Evolutionary conservation across 306 rosid genomes (phyloP).

Genomic region (Quercus ilex): DNA sequence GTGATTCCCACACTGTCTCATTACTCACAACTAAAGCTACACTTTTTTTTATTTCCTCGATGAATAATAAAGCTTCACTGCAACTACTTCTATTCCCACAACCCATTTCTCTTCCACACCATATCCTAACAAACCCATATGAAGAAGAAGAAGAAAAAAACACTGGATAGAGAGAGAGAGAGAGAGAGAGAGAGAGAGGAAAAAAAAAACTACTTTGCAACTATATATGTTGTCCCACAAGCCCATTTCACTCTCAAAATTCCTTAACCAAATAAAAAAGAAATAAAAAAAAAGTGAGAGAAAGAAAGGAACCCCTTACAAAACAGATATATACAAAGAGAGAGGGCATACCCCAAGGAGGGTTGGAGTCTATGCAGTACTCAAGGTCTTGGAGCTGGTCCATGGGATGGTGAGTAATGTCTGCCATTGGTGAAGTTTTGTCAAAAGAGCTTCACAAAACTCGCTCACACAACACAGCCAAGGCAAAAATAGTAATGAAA

Average conservation of each 20-base stretch:
- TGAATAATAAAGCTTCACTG: background rate
- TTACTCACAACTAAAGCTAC: background rate
- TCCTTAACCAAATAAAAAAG: background rate
- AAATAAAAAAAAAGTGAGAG: background rate
- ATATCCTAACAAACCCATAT: background rate
- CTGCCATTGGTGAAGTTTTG: conserved; percentile 73
- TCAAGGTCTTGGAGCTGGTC: conserved; percentile 99
- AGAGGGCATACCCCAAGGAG: conserved; percentile 81
- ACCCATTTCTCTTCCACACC: background rate
- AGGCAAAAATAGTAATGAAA: conserved; percentile 21
- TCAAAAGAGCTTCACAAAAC: conserved; percentile 24
- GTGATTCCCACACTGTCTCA: background rate
- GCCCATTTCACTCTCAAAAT: conserved; percentile 9
- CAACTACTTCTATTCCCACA: background rate
- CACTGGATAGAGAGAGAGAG: conserved; percentile 5
- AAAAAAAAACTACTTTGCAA: conserved; percentile 4
- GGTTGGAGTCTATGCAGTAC: conserved; percentile 96
- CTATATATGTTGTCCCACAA: background rate
- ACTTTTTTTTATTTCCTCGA: too few species aligned
- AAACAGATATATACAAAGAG: background rate
- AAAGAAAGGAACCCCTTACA: conserved; percentile 7
- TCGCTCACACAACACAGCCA: conserved; percentile 3
- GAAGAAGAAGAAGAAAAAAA: background rate
- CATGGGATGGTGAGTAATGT: conserved; percentile 93
- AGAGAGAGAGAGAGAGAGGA: background rate